A percentile compares a stretch with the other conserved stretches of the same genome.
Evolutionary conservation across 768 basidiomycete species (phyloP).

Genomic region (Boletellus ananiceps): DNA sequence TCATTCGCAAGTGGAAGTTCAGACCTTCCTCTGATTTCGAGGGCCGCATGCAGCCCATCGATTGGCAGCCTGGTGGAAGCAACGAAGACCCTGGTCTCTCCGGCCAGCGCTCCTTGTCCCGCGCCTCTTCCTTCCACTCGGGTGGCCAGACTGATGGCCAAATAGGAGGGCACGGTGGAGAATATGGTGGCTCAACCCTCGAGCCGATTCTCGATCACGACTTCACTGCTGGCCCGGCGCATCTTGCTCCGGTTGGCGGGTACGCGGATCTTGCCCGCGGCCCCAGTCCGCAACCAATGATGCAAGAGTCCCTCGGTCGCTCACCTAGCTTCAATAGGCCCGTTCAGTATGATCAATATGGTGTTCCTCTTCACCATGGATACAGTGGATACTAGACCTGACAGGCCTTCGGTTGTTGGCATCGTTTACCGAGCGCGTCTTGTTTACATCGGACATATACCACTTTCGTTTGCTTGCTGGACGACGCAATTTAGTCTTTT

Average conservation of each 20-base stretch:
- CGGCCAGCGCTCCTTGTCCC: slow-evolving; percentile 46
- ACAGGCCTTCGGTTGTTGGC: background rate
- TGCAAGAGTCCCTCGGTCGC: slow-evolving; percentile 36
- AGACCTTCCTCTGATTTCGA: slow-evolving; percentile 76
- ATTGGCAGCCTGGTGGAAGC: slow-evolving; percentile 69
- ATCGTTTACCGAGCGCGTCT: background rate
- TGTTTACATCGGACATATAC: slow-evolving; percentile 6
- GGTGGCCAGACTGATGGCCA: slow-evolving; percentile 35
- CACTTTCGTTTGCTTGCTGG: slow-evolving; percentile 29
- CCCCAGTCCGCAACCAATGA: slow-evolving; percentile 58
- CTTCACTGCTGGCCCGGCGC: slow-evolving; percentile 59
- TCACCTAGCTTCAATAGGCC: slow-evolving; percentile 44
- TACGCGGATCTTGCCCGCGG: slow-evolving; percentile 82
- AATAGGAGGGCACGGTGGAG: slow-evolving; percentile 21
- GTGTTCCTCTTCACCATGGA: slow-evolving; percentile 57
- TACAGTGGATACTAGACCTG: slow-evolving; percentile 22
- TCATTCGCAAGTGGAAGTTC: slow-evolving; percentile 92
- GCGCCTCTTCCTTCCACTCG: slow-evolving; percentile 69
- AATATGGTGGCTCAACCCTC: slow-evolving; percentile 28
- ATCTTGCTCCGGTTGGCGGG: slow-evolving; percentile 65
- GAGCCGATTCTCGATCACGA: slow-evolving; percentile 66
- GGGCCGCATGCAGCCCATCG: slow-evolving; percentile 80
- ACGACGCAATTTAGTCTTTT: slow-evolving; percentile 20
- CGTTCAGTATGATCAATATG: slow-evolving; percentile 47
- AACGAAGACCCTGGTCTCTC: slow-evolving; percentile 44